Evolutionary conservation across 768 basidiomycete genomes (phyloP), one percentile per base, ranked within the genome.

Genomic region (Trametes cingulata): DNA sequence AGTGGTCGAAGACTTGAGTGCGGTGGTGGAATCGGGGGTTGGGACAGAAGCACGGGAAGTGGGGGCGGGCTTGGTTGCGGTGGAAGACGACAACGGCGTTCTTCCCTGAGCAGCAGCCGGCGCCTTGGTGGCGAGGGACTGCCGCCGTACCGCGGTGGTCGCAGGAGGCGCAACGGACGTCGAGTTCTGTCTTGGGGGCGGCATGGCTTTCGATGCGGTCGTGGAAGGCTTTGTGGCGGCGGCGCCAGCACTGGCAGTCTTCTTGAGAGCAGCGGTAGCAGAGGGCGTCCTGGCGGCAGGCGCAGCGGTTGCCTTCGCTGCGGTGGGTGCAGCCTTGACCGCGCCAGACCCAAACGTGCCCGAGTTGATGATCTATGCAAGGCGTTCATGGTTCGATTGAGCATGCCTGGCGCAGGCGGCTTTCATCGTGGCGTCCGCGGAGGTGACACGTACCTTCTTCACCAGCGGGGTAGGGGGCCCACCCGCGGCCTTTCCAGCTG

Each of bases 261-360:
- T 82, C 67, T 71, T 78, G 61, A 78, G 67, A 46, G 73, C 65
- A 17, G 67, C 56, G 15, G 69, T 55, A 40, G 73, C 73, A 39
- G 56, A 55, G n/a, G 76, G 66, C 47, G 78, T 74, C 33, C 76
- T 64, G 15, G 72, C 60, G 22, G 75, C 56, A 25, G 76, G 67
- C 24, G 71, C 66, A 53, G 74, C 62, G 55, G 69, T 64, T 46
- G 82, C 69, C 72, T 85, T 85, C 52, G 78, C 59, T 35, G 67
- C 68, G n/a, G 73, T 56, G 33, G 78, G 75, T 48, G 74, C 69
- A 54, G 72, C 64, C 72, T 82, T 87, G 52, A 82, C 74, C 57
- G 77, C 65, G 63, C 85, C 85, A 69, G 81, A 66, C 63, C 85
- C 83, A 76, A 87, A 86, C 63, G 86, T 86, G 62, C 86, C 84